phyloP scores from a whole-genome alignment of 768 basidiomycete genomes.

The Clathrus columnatus region DNA sequence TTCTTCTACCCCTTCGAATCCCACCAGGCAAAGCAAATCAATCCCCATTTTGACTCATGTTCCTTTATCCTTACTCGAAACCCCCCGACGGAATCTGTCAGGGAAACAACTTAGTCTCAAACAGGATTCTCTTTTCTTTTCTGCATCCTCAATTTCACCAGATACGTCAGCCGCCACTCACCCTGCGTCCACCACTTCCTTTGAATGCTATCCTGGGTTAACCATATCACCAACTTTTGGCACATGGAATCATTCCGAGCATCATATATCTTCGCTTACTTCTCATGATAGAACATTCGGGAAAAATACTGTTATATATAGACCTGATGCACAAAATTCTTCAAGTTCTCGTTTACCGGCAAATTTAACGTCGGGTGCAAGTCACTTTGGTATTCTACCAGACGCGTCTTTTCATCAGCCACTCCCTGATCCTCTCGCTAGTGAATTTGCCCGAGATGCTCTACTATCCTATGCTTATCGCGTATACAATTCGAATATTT shows the following conservation, averaged over 20 bases:
- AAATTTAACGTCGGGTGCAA: neutral
- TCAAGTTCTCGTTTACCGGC: neutral
- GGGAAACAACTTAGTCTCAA: neutral
- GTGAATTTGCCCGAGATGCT: conserved; percentile 23
- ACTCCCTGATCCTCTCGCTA: conserved; percentile 16
- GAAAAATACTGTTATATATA: no score
- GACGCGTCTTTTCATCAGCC: neutral
- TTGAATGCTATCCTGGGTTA: neutral
- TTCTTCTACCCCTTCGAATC: neutral
- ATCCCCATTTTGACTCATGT: neutral
- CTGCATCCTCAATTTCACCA: conserved; percentile 10
- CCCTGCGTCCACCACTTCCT: conserved; percentile 7
- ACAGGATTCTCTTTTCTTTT: neutral
- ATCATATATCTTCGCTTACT: neutral
- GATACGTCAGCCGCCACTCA: conserved; percentile 12
- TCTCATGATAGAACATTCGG: no score
- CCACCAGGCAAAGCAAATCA: neutral
- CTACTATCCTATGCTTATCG: conserved; percentile 26
- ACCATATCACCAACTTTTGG: neutral
- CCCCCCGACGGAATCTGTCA: neutral
- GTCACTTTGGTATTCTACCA: neutral
- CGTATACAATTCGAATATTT: conserved; percentile 18
- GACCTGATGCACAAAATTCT: no score
- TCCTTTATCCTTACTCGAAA: neutral
- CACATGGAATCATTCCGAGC: neutral